Conservation (phyloP, 345 rosid species). For the Populus euphratica region DNA sequence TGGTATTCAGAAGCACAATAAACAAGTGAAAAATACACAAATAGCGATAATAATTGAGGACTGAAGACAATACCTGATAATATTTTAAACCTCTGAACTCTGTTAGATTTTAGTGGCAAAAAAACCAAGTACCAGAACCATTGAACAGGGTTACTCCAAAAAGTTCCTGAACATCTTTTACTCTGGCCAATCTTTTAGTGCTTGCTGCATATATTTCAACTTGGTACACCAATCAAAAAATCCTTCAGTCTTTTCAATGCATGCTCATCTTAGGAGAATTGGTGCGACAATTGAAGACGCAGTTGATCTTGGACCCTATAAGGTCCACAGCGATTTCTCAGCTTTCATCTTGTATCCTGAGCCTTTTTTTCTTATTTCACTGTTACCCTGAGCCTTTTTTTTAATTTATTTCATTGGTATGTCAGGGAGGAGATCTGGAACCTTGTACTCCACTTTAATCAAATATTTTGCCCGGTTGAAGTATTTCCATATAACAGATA, state of each 20-base stretch:
- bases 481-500: neutral
- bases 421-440: neutral
- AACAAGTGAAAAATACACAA: neutral
- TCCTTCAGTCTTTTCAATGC: neutral
- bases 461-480: neutral
- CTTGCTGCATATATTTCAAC: neutral
- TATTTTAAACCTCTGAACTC: neutral
- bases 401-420: neutral
- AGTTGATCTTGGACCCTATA: neutral
- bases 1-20: neutral
- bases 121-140: neutral
- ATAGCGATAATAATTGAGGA: neutral
- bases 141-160: conserved; percentile 10
- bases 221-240: neutral
- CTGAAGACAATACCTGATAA: conserved; percentile 9
- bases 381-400: neutral
- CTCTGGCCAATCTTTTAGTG: conserved; percentile 5
- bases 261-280: neutral
- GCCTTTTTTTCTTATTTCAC: neutral
- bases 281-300: neutral
- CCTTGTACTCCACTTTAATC: neutral
- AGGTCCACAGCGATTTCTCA: neutral
- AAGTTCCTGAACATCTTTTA: neutral
- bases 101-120: neutral
- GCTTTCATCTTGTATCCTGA: neutral